phyloP scores from a whole-genome alignment of 176 grass and related monocot genomes.

The Carex scoparia region DNA sequence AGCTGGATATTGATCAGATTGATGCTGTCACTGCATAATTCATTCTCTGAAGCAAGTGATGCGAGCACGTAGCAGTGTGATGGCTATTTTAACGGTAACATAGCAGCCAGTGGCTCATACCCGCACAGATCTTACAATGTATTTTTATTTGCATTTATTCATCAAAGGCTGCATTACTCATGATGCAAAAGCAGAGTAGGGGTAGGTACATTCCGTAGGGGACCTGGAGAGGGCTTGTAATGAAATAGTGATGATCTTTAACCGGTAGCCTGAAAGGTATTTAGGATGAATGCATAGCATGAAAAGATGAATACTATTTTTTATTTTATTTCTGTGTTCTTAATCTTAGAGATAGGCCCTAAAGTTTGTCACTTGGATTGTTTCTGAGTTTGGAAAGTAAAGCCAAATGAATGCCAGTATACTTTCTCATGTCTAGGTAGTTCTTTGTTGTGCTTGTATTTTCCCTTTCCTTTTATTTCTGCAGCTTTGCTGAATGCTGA shows the following conservation, averaged over 20 bases:
- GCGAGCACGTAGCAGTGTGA: neutral
- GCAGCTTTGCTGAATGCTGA: no score
- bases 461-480: no score
- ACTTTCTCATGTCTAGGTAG: no score
- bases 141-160: neutral
- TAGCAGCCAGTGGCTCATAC: neutral
- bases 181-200: neutral
- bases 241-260: neutral
- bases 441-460: no score
- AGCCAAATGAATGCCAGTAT: neutral
- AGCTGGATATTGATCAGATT: slow-evolving; percentile 85
- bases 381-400: neutral
- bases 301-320: neutral
- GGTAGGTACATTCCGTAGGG: neutral
- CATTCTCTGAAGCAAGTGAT: neutral
- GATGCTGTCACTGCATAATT: slow-evolving; percentile 34
- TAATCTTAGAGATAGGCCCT: neutral
- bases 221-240: neutral
- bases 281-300: neutral
- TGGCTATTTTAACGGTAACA: neutral
- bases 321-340: neutral
- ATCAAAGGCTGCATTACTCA: neutral
- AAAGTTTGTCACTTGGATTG: neutral
- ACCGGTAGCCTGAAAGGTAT: neutral
- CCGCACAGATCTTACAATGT: neutral